Base-by-base conservation (phyloP, 805 yeast species). In the Komagataella pastoris region DNA sequence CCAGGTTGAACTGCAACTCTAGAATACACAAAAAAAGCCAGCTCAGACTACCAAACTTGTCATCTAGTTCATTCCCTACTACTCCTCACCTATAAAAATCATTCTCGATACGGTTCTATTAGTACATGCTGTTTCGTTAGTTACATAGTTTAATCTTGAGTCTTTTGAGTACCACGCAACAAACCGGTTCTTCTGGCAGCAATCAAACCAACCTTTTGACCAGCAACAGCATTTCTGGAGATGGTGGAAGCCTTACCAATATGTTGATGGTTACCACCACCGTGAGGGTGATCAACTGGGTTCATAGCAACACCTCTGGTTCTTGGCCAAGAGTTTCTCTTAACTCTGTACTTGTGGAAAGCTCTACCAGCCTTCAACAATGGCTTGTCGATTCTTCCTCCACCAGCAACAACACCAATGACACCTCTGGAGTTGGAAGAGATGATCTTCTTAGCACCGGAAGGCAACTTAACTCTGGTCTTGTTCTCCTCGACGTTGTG, bases 231-330 rank as follows among this genome's bases (percentile, higher is more conserved):
- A 77, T 96, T 96, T 86, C 98, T 88, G 66, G 96, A 85, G 69
- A 91, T 91, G 70, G 98, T 91, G 68, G 98, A 91, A 70, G 98
- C 97, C 84, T 91, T 91, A 89, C 98, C 98, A 80, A 90, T 91
- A 77, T 91, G 98, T 83, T 91, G 98, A 79, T 91, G 98, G 96
- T 90, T 90, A 91, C 99, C 99, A 91, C 99, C 98, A 88, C 99
- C 99, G 77, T 91, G 99, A 75, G 99, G 99, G 83, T 91, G 99
- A 76, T 91, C 99, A 75, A 91, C 99, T 76, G 98, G 98, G 82
- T 91, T 91, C 99, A 93, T 91, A 75, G 99, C 99, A 74, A 91
- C 98, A 91, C 98, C 99, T 83, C 98, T 89, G 72, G 98, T 93
- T 87, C 88, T 90, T 79, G 99, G 99, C 98, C 98, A 93, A 63